Evolutionary conservation across 2,329 filamentous ascomycete genomes (phyloP), one percentile per base, ranked within the genome.

Genomic region (Hawksworthiomyces lignivorus): DNA sequence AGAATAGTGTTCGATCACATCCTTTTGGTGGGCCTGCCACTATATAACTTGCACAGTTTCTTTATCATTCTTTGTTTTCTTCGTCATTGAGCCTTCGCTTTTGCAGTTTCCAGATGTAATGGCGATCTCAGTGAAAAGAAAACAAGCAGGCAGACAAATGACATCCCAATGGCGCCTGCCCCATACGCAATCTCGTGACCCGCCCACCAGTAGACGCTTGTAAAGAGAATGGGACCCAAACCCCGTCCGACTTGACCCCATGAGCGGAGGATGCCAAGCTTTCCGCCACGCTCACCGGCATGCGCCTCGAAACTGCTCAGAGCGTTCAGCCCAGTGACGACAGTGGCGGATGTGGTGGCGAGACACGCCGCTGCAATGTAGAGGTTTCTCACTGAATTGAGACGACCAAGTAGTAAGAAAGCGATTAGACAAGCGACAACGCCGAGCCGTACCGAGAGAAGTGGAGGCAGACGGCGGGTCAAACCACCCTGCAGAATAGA

Each of bases 121-220:
- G 85, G 85, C 17, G 80, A 71, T 64, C 82, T 86, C 48, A 96
- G 62, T 1, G 75, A 76, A 17, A 75, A 72, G 58, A 94, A 84
- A 0, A 84, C 87, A 19, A 87, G 63, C 10, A 70, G 72, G 33
- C 75, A 73, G 10, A 97, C 89, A 1, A 70, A 77, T 5, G 84
- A 62, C 68, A 97, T 94, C 5, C 87, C 88, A 11, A 77, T 70
- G 0, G 87, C 84, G 4, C 92, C 92, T 53, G 87, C 72, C 1
- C 70, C 72, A 61, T 97, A 98, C 3, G 92, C 92, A 10, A 80
- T 73, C 57, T 94, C 84, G 35, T 92, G 72, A 0, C 92, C 92
- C 7, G 87, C 89, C 92, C 92, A 98, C 92, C 92, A 98, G 66
- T 98, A 98, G 43, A 98, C 70, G 36, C 87, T 87, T 48, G 92